Evolutionary conservation across 164 flowering plant species (phyloP), one percentile per base, ranked within the genome.

Genomic region (Akebia trifoliata): DNA sequence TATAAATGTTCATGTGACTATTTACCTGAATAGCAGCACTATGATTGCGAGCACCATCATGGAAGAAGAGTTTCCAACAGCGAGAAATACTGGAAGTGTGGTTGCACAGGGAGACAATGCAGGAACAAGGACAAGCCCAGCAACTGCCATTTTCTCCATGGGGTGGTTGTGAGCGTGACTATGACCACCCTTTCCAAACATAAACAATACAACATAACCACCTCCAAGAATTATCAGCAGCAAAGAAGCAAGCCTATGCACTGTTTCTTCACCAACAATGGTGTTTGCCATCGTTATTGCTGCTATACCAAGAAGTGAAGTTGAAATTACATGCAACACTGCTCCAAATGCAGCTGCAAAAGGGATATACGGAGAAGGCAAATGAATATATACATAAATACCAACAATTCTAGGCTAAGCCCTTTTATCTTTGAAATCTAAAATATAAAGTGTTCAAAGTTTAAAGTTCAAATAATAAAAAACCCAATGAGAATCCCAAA

Each of bases 61-160:
- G 43, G 96, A 84, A 57, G 84, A 80, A 42, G 99, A 94, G 69
- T 87, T 90, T 7, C 99, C 97, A 67, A 94, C 99, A 58, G 99
- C 97, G 54, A 94, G 96, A 72, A 94, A 94, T 49, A 94, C 97
- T 6, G 99, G 99, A 62, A 94, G 96, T 17, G 99, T 94, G 40
- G 99, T 90, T 52, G 99, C 99, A 83, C 99, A 94, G 36, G 99
- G 99, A 59, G 99, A 94, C 63, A 94, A 64, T 38, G 99, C 99
- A 28, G 99, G 99, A 55, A 94, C 95, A 42, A 94, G 92, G 32
- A 94, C 81, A 60, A 94, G 95, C n/a, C 99, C 99, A 20, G 96
- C 97, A 56, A 94, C 95, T 53, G 99, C 99, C 97, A 94, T 87
- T 76, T 90, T 90, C 69, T 94, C 99, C 99, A 94, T 84, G 7